Conservation (phyloP, 306 rosid species). For the Dryas drummondii region DNA sequence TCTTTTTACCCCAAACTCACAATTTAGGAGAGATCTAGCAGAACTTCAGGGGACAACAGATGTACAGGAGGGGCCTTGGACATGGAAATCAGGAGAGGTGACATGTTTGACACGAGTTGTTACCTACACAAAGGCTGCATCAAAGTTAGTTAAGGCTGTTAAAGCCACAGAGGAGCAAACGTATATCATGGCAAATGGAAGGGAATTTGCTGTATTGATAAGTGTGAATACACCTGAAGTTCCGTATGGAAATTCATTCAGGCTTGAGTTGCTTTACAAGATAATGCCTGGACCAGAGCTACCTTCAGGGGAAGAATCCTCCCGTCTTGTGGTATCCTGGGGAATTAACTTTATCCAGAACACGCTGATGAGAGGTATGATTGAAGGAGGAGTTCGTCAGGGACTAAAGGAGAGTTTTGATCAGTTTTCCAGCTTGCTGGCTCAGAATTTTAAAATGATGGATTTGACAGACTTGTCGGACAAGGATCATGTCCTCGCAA, state of each 20-base stretch:
- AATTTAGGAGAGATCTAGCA: constrained; percentile 64
- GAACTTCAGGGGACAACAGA: constrained; percentile 60
- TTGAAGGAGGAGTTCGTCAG: constrained; percentile 67
- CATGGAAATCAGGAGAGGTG: constrained; percentile 57
- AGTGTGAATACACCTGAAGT: constrained; percentile 77
- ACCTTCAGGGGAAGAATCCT: constrained; percentile 53
- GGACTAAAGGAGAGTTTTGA: constrained; percentile 75
- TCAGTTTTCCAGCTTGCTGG: constrained; percentile 49
- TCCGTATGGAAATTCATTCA: constrained; percentile 75
- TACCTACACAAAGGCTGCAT: constrained; percentile 60
- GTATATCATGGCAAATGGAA: constrained; percentile 55
- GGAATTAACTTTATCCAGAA: constrained; percentile 59
- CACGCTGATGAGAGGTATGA: constrained; percentile 81
- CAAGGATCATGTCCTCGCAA: constrained; percentile 54
- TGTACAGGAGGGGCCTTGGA: constrained; percentile 72
- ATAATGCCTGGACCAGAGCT: constrained; percentile 58
- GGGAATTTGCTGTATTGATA: constrained; percentile 54
- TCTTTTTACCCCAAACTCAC: constrained; percentile 70
- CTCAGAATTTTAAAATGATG: constrained; percentile 45
- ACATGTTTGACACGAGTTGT: constrained; percentile 56
- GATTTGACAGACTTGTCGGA: constrained; percentile 38
- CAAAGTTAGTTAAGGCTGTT: constrained; percentile 63
- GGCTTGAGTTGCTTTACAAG: constrained; percentile 77
- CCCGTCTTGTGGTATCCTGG: constrained; percentile 74
- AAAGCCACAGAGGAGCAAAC: constrained; percentile 81